Evolutionary conservation across 495 filamentous ascomycete genomes (phyloP).

Genomic region (Xylaria longipes): DNA sequence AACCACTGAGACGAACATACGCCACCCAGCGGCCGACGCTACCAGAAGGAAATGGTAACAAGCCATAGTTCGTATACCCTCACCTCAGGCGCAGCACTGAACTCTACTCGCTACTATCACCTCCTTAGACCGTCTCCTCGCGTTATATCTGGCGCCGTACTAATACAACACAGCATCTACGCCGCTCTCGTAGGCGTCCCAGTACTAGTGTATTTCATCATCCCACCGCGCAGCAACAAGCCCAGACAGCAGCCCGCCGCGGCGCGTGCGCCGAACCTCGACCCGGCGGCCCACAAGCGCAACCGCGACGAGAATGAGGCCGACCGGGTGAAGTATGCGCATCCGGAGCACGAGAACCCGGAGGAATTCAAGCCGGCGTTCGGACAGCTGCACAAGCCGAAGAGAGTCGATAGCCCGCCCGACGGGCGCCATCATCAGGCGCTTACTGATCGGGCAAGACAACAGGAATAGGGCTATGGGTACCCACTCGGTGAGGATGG

Average conservation of each 20-base stretch:
- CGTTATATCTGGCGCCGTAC: not conserved
- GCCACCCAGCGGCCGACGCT: constrained; percentile 11
- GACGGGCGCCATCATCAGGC: constrained; percentile 25
- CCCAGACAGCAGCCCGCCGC: not conserved
- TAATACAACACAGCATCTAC: constrained; percentile 17
- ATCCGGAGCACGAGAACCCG: constrained; percentile 26
- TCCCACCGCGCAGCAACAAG: constrained; percentile 14
- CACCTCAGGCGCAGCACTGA: not conserved
- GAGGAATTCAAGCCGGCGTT: constrained; percentile 28
- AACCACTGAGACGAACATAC: constrained; percentile 6
- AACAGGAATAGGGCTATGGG: not conserved
- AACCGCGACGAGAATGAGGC: not conserved
- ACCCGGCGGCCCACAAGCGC: constrained; percentile 12
- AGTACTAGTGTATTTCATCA: constrained; percentile 22
- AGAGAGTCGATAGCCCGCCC: constrained; percentile 28
- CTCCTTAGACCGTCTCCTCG: not conserved
- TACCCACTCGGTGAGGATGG: not conserved
- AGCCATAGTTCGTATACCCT: constrained; percentile 2
- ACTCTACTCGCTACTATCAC: not conserved
- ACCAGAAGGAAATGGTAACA: constrained; percentile 15
- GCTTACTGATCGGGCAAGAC: constrained; percentile 20
- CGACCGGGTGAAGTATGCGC: constrained; percentile 12
- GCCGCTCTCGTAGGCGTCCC: constrained; percentile 12
- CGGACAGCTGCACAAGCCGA: constrained; percentile 23
- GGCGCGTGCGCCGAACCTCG: constrained; percentile 6